A percentile compares a stretch with the other conserved stretches of the same genome.
These are phyloP conservation scores for Chaetomium olivaceum DNA, from an alignment of 2,329 filamentous ascomycete genomes.

Conservation along the genomic window DNA sequence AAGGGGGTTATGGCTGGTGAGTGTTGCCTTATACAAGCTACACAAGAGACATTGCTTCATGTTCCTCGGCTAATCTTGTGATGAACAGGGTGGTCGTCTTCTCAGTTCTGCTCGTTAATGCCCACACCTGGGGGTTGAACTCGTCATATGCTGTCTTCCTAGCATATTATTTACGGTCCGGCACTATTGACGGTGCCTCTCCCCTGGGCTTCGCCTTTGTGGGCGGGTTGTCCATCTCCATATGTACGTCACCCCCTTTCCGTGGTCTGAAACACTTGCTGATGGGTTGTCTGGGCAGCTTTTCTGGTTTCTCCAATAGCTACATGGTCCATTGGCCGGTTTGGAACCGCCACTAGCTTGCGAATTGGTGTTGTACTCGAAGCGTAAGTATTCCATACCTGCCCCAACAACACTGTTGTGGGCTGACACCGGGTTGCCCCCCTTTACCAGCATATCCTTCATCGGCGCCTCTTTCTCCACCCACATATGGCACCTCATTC, in stretches of 20 bases:
- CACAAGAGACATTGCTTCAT: no score
- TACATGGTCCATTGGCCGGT: constrained; percentile 59
- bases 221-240: constrained; percentile 68
- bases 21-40: constrained; percentile 23
- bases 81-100: constrained; percentile 52
- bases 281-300: constrained; percentile 43
- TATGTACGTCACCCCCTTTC: constrained; percentile 37
- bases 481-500: constrained; percentile 73
- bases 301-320: constrained; percentile 69
- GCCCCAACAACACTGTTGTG: neutral
- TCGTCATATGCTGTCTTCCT: constrained; percentile 62
- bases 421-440: neutral
- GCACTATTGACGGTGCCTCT: constrained; percentile 63
- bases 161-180: constrained; percentile 57
- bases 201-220: constrained; percentile 73
- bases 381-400: constrained; percentile 41
- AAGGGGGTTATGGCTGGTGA: constrained; percentile 63
- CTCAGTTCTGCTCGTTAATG: constrained; percentile 60
- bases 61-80: neutral
- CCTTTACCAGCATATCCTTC: constrained; percentile 50
- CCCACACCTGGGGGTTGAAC: constrained; percentile 75
- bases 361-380: constrained; percentile 65
- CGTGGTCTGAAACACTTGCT: constrained; percentile 29
- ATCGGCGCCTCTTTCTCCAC: constrained; percentile 69
- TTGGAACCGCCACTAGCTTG: constrained; percentile 65